Conservation (phyloP, 768 basidiomycete genomes). For the Mycena polygramma region DNA sequence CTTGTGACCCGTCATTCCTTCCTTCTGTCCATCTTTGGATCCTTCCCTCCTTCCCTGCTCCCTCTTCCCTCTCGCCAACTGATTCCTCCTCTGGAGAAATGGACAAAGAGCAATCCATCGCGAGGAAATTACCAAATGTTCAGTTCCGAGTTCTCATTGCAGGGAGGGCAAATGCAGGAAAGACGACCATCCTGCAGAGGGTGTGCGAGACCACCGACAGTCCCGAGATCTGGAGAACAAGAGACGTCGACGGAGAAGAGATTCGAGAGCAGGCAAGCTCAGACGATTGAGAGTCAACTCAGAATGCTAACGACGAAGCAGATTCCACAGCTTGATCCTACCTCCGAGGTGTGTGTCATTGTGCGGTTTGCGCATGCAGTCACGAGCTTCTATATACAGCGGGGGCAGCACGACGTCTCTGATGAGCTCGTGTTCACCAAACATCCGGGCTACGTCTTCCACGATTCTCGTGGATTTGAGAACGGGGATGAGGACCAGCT, state of each 20-base stretch:
- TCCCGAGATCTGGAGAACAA: slow-evolving; percentile 1
- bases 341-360: too few species aligned
- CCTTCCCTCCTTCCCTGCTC: too few species aligned
- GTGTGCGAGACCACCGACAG: slow-evolving; percentile 21
- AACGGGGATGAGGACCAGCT: not conserved
- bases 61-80: too few species aligned
- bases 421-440: slow-evolving; percentile 13
- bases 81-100: too few species aligned
- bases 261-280: not conserved
- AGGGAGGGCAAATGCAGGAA: slow-evolving; percentile 17
- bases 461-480: slow-evolving; percentile 12
- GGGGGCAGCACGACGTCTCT: slow-evolving; percentile 14
- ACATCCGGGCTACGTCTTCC: slow-evolving; percentile 11
- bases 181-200: slow-evolving; percentile 20
- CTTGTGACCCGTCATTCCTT: too few species aligned
- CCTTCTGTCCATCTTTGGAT: too few species aligned
- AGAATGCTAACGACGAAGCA: too few species aligned
- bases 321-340: too few species aligned
- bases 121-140: slow-evolving; percentile 8
- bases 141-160: slow-evolving; percentile 20
- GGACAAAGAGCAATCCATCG: too few species aligned
- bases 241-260: not conserved
- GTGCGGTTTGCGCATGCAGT: not conserved
- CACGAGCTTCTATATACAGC: slow-evolving; percentile 1
- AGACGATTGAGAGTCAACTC: not conserved